These are phyloP conservation scores for Piper betle DNA, from an alignment of 164 flowering plant species.

Conservation along the genomic window DNA sequence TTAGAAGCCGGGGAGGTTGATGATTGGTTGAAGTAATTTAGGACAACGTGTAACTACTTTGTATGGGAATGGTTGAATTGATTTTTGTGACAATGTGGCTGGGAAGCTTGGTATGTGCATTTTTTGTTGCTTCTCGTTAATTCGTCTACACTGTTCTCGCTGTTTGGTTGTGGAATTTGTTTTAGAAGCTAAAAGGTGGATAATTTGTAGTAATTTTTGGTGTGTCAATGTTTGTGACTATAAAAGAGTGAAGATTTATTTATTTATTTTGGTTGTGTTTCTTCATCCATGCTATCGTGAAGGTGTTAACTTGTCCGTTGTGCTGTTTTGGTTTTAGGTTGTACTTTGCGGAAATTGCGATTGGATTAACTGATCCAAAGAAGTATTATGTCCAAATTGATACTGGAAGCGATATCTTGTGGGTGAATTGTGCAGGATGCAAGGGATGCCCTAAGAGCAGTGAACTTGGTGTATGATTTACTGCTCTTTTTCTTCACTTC, in stretches of 20 bases:
- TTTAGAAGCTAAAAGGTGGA: too few relatives aligned
- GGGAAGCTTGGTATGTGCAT: not conserved
- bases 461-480: slow-evolving; percentile 52
- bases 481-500: not conserved
- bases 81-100: not conserved
- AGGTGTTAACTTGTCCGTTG: not conserved
- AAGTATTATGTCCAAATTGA: slow-evolving; percentile 81
- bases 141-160: not conserved
- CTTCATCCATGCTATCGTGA: not conserved
- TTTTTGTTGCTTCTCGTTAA: not conserved
- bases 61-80: not conserved
- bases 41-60: not conserved
- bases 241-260: too few relatives aligned
- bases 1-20: not conserved
- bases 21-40: not conserved
- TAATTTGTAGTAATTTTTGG: too few relatives aligned
- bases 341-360: slow-evolving; percentile 68
- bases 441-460: slow-evolving; percentile 61
- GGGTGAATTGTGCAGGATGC: slow-evolving; percentile 72
- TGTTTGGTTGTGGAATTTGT: not conserved
- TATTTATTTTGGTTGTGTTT: not conserved
- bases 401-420: slow-evolving; percentile 30
- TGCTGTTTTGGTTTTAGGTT: slow-evolving; percentile 30
- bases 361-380: slow-evolving; percentile 70
- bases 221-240: too few relatives aligned